Percentiles rank a stretch among this genome's conserved stretches.
These are phyloP conservation scores for Stylosanthes scabra DNA, from an alignment of 331 rosid genomes.

Conservation along the genomic window DNA sequence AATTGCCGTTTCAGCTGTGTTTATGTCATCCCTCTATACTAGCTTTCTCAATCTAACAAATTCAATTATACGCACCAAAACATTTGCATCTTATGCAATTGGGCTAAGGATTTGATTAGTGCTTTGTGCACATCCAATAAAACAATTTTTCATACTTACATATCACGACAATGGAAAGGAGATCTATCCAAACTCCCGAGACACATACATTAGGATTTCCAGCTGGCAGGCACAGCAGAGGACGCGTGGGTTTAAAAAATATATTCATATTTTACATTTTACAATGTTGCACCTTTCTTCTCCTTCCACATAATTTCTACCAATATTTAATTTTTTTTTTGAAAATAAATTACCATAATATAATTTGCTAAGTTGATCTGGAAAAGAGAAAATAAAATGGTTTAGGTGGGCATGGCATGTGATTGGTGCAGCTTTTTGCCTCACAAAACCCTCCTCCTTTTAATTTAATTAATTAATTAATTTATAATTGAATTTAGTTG, in stretches of 20 bases:
- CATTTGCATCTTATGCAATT: constrained; percentile 10
- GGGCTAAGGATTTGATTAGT: constrained; percentile 19
- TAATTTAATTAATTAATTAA: constrained; percentile 32
- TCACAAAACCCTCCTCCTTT: constrained; percentile 36
- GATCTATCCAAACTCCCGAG: constrained; percentile 4
- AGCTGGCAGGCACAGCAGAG: constrained; percentile 20
- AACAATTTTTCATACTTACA: background rate
- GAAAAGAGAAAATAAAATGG: constrained; percentile 21
- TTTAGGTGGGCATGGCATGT: constrained; percentile 63
- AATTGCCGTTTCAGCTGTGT: constrained; percentile 42
- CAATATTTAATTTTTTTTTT: background rate
- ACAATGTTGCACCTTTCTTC: constrained; percentile 4
- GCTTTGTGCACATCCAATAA: constrained; percentile 24
- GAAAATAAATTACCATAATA: background rate
- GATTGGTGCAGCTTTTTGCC: constrained; percentile 67
- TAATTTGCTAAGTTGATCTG: constrained; percentile 1
- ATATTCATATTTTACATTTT: constrained; percentile 2
- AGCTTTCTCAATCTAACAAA: background rate
- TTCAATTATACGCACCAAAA: constrained; percentile 16
- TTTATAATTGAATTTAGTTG: background rate
- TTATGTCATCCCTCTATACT: constrained; percentile 8
- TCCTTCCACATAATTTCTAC: constrained; percentile 22
- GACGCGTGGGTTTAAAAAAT: constrained; percentile 25
- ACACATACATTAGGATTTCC: constrained; percentile 7
- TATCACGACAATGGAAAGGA: background rate